Evolutionary conservation across 2,329 filamentous ascomycete genomes (phyloP).

Genomic region (Plenodomus lindquistii): DNA sequence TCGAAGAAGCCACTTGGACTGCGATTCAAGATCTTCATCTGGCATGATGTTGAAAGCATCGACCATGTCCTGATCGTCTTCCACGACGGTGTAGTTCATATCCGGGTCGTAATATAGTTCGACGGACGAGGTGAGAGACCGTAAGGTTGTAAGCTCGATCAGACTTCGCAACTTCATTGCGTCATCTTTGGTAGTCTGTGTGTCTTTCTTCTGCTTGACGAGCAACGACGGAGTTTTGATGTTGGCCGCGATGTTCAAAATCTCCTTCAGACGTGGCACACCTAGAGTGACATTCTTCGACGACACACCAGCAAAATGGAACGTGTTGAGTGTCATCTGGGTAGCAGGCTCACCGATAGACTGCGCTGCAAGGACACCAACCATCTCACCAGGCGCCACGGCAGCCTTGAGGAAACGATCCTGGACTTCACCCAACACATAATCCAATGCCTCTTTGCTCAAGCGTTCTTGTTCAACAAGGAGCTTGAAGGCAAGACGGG

Average conservation of each 20-base stretch:
- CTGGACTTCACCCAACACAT: conserved; percentile 88
- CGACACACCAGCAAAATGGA: conserved; percentile 99
- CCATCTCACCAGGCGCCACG: conserved; percentile 96
- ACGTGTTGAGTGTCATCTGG: conserved; percentile 99
- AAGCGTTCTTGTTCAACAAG: conserved; percentile 83
- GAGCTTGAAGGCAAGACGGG: conserved; percentile 88
- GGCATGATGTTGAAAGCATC: conserved; percentile 96
- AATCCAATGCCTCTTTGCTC: conserved; percentile 89
- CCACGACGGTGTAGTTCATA: conserved; percentile 80
- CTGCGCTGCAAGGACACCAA: conserved; percentile 94
- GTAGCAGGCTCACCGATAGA: conserved; percentile 98
- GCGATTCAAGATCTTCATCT: conserved; percentile 66
- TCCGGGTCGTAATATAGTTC: conserved; percentile 98
- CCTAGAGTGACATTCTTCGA: conserved; percentile 99
- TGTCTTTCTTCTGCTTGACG: conserved; percentile 71
- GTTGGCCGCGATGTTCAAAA: conserved; percentile 95
- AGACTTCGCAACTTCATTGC: conserved; percentile 85
- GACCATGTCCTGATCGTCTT: conserved; percentile 88
- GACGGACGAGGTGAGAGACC: conserved; percentile 86
- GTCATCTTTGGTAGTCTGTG: conserved; percentile 69
- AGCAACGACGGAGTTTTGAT: conserved; percentile 99
- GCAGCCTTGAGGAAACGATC: conserved; percentile 83
- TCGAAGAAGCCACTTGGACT: conserved; percentile 94
- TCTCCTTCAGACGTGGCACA: conserved; percentile 99
- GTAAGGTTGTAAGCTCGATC: conserved; percentile 92